Evolutionary conservation across 805 yeast genomes (phyloP), one percentile per base, ranked within the genome.

Genomic region (Candida easanensis): DNA sequence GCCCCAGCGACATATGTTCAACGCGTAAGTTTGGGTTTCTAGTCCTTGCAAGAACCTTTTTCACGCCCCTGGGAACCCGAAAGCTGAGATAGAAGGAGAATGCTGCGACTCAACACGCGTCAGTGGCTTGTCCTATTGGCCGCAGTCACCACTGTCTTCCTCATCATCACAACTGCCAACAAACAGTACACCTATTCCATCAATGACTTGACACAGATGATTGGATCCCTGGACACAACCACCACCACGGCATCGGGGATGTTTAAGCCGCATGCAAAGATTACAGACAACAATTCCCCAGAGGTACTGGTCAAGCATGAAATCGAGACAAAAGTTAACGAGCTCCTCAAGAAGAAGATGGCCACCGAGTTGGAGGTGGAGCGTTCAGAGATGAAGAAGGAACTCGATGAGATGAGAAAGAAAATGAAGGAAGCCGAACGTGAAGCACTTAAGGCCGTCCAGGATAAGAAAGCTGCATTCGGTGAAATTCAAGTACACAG

Each of bases 241-340:
- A 11, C 23, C n/a, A 27, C 31, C 7, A 27, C 8, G 22, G 14
- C 33, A 4, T 17, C 23, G 7, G 26, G 42, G 9, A 40, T 33
- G 37, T 26, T 27, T 13, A 35, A 38, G 36, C 4, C 44, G 2
- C 4, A 20, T 9, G 49, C 44, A 4, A 45, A 23, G 26, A 16
- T 49, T 23, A 40, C 42, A 10, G 39, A 52, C 33, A 50, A 45
- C 44, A 49, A 38, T 8, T 30, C 40, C 7, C 52, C 53, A 9
- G 52, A 39, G 30, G 5, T 52, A 7, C 22, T 52, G 6, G 45
- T 48, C 14, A 74, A 46, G 20, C 56, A 52, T 18, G 43, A 37
- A 39, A 47, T 52, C 19, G 53, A 52, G 41, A 28, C 13, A 25
- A 38, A 48, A 38, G 56, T 52, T 20, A 49, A 49, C 31, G 51